Evolutionary conservation across 2,329 filamentous ascomycete species (phyloP), one percentile per base, ranked within the genome.

Genomic region (Sporothrix variecibatus): DNA sequence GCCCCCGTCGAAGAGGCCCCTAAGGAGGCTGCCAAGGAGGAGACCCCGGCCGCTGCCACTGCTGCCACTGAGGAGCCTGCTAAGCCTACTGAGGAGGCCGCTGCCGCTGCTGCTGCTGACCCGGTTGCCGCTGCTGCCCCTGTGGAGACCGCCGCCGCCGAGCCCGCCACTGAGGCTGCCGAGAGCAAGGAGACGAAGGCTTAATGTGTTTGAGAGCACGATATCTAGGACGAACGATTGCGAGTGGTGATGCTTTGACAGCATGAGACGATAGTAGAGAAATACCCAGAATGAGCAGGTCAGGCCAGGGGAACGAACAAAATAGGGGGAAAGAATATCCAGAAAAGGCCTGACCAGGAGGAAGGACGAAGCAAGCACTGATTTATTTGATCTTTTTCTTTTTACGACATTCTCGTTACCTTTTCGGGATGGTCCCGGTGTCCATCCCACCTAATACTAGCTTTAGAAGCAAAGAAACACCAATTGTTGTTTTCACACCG

Each of bases 201-300:
- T 20, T 71, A 74, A 46, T 26, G n/a, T 46, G 62, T 43, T 43
- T 43, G 34, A 11, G n/a, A 23, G 43, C 62, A 67, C 38, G 23
- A 23, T 9, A 17, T 11, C 23, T 23, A 26, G 1, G 17, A 12
- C 12, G 58, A 17, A 60, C 28, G 26, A 31, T 40, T 11, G 31
- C 60, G 12, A 23, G 20, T 8, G 28, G 8, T 20, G 17, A 68
- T 34, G 3, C 2, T 20, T 28, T 28, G 23, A 20, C 40, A 34
- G 6, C 7, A 6, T n/a, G 12, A 7, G 15, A 34, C 11, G 23
- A 60, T 17, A 46, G 53, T 28, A 23, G 38, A 56, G 43, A 9
- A 73, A 73, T 73, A 73, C 72, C 72, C 72, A 71, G 67, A 46
- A 58, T 46, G 28, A 23, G 43, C 43, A 65, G 17, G 62, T 38